These are phyloP conservation scores for Xerophyta viscosa DNA, from an alignment of 106 monocot genomes.

Conservation along the genomic window DNA sequence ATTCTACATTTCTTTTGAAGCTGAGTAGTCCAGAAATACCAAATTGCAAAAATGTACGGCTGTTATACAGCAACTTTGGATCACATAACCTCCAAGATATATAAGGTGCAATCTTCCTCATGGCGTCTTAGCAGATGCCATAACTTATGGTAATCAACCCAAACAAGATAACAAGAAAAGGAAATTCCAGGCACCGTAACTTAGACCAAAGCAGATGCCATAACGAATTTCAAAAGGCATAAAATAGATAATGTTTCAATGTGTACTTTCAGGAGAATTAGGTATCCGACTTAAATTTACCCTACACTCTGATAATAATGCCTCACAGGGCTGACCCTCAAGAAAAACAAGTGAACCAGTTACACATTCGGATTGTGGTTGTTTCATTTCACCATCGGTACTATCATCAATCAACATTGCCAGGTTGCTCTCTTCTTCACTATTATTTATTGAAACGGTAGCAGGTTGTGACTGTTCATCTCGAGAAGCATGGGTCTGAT, in stretches of 20 bases:
- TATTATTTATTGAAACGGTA: neutral
- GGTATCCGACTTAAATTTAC: conserved; percentile 70
- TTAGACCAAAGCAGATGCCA: conserved; percentile 1
- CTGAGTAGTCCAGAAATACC: too few species aligned
- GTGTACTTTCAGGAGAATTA: conserved; percentile 70
- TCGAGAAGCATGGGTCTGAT: too few species aligned
- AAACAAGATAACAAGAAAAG: too few species aligned
- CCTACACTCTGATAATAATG: conserved; percentile 33
- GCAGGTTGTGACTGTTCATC: too few species aligned
- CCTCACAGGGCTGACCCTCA: conserved; percentile 25
- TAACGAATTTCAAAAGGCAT: conserved; percentile 1
- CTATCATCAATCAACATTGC: neutral
- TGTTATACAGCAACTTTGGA: too few species aligned
- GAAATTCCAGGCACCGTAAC: neutral
- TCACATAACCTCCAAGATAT: too few species aligned
- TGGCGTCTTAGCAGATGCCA: too few species aligned
- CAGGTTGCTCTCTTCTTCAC: conserved; percentile 6
- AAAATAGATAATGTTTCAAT: conserved; percentile 43
- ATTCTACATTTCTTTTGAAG: too few species aligned
- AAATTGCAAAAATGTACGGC: too few species aligned
- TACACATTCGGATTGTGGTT: neutral
- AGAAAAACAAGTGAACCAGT: conserved; percentile 5
- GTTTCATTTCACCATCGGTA: neutral
- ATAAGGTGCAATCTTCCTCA: too few species aligned
- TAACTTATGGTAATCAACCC: too few species aligned